Evolutionary conservation across 2,329 filamentous ascomycete genomes (phyloP), one percentile per base, ranked within the genome.

Genomic region (Aplosporella prunicola): DNA sequence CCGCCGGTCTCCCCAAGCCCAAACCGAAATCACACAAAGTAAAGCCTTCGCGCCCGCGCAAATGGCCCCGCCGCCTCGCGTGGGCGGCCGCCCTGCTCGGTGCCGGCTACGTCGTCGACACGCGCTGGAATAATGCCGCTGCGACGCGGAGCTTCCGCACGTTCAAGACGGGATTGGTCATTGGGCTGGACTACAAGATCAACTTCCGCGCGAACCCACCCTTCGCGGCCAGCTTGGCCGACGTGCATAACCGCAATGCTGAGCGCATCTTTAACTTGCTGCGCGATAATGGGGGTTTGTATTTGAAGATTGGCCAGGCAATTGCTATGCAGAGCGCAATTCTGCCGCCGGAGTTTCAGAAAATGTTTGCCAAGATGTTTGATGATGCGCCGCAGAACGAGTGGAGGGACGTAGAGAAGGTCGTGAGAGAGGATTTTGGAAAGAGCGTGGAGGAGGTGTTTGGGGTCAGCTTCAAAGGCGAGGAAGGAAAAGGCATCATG

Each of bases 281-380:
- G 47, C 74, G 84, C 17, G 67, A 75, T 39, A 98, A 98, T 69
- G 89, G 91, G 43, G 91, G 91, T 0, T 63, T 98, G 13, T 98
- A 96, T 56, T 70, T 96, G 55, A 98, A 98, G 71, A 95, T 98
- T 41, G 91, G 91, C 1, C 91, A 98, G 68, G 91, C 91, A 4
- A 89, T 98, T 48, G 91, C 89, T 10, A 96, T 96, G 91, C 91
- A 98, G 68, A 89, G 83, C 48, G 89, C 89, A 0, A 79, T 96
- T 17, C 65, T 98, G 44, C 91, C 91, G 17, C 84, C 88, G 0
- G 87, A 94, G 60, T 96, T 96, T 51, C 87, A 94, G 66, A 79
- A 80, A 52, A 96, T 95, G 87, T 98, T 98, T 56, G 71, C 81
- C 15, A 75, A 82, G 52, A 95, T 98, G 86, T 98, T 96, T 57